Percentiles rank a stretch among this genome's conserved stretches.
Conservation (phyloP, 257 asterid species). For the Fraxinus pennsylvanica region DNA sequence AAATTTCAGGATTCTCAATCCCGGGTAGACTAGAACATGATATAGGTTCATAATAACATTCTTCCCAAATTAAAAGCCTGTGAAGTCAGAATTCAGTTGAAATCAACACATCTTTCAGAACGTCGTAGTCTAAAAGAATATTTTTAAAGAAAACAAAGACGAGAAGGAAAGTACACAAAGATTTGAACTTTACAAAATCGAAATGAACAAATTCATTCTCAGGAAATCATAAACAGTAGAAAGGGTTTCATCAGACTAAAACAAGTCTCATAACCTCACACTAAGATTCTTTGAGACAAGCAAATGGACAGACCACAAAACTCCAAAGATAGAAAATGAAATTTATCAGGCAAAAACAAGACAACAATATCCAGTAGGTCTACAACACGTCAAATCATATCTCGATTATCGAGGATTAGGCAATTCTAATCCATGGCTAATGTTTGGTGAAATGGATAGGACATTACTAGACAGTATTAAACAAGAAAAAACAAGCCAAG, state of each 20-base stretch:
- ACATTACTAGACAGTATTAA: background rate
- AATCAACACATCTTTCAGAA: conserved; percentile 18
- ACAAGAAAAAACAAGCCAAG: background rate
- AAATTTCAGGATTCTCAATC: conserved; percentile 27
- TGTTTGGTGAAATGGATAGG: background rate
- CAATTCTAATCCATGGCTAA: conserved; percentile 17
- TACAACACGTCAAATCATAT: conserved; percentile 44
- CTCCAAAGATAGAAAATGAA: conserved; percentile 54
- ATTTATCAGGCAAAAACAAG: conserved; percentile 43
- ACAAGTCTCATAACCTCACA: conserved; percentile 19
- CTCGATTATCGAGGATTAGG: conserved; percentile 28
- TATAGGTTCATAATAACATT: conserved; percentile 64
- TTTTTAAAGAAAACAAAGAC: conserved; percentile 29
- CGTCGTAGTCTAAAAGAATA: background rate
- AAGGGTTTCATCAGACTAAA: conserved; percentile 24
- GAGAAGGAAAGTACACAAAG: conserved; percentile 33
- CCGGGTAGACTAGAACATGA: conserved; percentile 32
- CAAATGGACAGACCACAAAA: conserved; percentile 57
- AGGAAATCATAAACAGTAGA: conserved; percentile 28
- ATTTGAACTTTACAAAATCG: conserved; percentile 49
- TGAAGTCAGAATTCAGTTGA: conserved; percentile 25
- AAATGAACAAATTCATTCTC: conserved; percentile 33
- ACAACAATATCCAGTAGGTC: conserved; percentile 48
- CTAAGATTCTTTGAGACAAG: conserved; percentile 66
- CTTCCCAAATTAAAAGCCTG: conserved; percentile 96